Percentiles rank a stretch among this genome's conserved stretches.
phyloP scores from a whole-genome alignment of 2,329 filamentous ascomycete species.

The Chlorencoelia australis region DNA sequence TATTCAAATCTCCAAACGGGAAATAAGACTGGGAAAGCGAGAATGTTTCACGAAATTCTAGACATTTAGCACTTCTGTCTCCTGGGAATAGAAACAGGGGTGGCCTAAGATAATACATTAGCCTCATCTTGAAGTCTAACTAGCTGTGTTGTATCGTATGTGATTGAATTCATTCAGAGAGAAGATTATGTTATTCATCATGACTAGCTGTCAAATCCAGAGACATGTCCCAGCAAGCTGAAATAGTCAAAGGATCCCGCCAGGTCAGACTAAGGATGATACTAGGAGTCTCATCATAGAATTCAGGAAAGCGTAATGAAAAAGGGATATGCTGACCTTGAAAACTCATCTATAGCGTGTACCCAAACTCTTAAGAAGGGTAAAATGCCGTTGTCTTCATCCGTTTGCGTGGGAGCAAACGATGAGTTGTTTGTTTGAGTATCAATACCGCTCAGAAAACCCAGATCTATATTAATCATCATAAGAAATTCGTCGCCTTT shows the following conservation, averaged over 20 bases:
- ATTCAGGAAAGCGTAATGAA: conserved; percentile 4
- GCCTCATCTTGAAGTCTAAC: too few relatives aligned
- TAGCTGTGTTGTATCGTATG: too few relatives aligned
- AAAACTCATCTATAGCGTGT: too few relatives aligned
- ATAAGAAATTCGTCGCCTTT: conserved; percentile 38
- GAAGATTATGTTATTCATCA: conserved; percentile 45
- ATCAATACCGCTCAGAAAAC: too few relatives aligned
- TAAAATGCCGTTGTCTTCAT: not conserved
- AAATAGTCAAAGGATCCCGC: conserved; percentile 24
- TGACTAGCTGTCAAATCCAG: conserved; percentile 26
- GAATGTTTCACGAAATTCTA: too few relatives aligned
- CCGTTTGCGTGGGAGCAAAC: not conserved
- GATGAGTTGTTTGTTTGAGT: conserved; percentile 16
- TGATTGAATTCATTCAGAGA: conserved; percentile 38
- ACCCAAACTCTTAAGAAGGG: too few relatives aligned
- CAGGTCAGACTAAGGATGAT: conserved; percentile 92
- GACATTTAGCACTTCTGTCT: too few relatives aligned
- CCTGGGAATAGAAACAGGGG: too few relatives aligned
- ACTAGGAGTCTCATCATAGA: conserved; percentile 74
- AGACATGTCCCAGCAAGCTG: conserved; percentile 24
- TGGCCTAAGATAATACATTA: too few relatives aligned
- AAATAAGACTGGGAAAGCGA: not conserved
- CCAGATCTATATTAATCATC: conserved; percentile 37
- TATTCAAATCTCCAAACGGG: not conserved
- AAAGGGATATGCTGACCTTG: conserved; percentile 6